Evolutionary conservation across 768 basidiomycete genomes (phyloP).

Genomic region (Tephrocybe rancida): DNA sequence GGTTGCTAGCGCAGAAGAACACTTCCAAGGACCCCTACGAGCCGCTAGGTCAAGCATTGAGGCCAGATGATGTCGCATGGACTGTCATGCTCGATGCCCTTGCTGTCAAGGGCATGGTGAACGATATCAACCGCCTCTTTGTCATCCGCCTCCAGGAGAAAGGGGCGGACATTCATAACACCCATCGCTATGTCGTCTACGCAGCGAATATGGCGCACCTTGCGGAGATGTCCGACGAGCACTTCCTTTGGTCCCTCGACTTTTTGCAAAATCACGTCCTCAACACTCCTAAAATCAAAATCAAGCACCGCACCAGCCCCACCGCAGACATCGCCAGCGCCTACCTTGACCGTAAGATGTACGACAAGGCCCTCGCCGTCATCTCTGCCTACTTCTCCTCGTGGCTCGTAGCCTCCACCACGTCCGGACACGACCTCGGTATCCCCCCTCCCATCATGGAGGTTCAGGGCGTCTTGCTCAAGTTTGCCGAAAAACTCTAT

Average conservation of each 20-base stretch:
- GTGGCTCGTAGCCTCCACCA: constrained; percentile 5
- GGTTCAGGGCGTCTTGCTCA: constrained; percentile 20
- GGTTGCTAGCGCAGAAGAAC: constrained; percentile 46
- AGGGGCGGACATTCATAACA: constrained; percentile 33
- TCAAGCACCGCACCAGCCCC: constrained; percentile 10
- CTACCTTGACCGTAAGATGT: constrained; percentile 31
- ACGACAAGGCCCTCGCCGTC: constrained; percentile 21
- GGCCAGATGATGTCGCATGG: constrained; percentile 62
- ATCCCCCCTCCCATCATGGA: constrained; percentile 6
- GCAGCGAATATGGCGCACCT: constrained; percentile 33
- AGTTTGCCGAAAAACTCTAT: constrained; percentile 27
- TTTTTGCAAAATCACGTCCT: constrained; percentile 20
- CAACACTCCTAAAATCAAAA: not conserved
- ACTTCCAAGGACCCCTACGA: constrained; percentile 39
- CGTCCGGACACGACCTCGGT: not conserved
- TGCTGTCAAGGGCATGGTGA: constrained; percentile 45
- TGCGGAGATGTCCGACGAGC: constrained; percentile 15
- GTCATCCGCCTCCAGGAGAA: constrained; percentile 37
- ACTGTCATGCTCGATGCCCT: constrained; percentile 59
- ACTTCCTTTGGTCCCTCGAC: constrained; percentile 19
- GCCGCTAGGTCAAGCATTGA: constrained; percentile 42
- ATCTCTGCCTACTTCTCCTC: constrained; percentile 17
- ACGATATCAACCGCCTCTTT: constrained; percentile 60
- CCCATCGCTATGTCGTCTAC: constrained; percentile 47
- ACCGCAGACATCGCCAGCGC: constrained; percentile 27